Evolutionary conservation across 2,329 filamentous ascomycete species (phyloP).

Genomic region (Beauveria australis): DNA sequence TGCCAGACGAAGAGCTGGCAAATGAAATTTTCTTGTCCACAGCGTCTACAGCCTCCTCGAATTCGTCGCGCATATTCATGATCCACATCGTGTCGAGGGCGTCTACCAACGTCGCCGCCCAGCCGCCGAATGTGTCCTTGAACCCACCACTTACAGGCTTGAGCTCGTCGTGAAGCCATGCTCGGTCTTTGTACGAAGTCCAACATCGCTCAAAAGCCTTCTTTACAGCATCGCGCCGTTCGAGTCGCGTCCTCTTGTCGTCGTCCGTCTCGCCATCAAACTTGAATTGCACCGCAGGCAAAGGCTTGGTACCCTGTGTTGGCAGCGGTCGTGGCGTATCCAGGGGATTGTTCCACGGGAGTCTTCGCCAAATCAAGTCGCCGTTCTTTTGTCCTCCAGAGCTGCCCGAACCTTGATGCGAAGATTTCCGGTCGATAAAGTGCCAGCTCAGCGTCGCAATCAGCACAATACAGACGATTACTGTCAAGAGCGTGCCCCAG

Average conservation of each 20-base stretch:
- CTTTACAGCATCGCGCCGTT: conserved; percentile 31
- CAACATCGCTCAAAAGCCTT: conserved; percentile 35
- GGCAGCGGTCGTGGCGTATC: conserved; percentile 1
- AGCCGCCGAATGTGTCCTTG: conserved; percentile 43
- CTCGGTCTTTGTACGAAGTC: conserved; percentile 42
- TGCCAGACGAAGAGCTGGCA: conserved; percentile 30
- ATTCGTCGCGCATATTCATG: conserved; percentile 50
- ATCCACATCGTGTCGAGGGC: conserved; percentile 54
- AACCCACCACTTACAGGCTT: conserved; percentile 37
- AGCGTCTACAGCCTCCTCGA: conserved; percentile 42
- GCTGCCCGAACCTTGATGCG: neutral
- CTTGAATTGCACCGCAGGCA: conserved; percentile 8
- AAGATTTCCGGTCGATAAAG: neutral
- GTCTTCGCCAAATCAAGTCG: conserved; percentile 6
- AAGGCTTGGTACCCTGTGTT: neutral
- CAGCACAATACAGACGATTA: neutral
- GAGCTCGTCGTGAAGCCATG: conserved; percentile 46
- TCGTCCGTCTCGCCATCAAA: conserved; percentile 12
- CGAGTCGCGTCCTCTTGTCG: conserved; percentile 23
- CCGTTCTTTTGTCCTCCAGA: neutral
- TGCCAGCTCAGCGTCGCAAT: conserved; percentile 1
- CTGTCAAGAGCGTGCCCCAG: neutral
- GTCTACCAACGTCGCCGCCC: conserved; percentile 53
- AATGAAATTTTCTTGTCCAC: conserved; percentile 41
- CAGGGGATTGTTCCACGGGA: conserved; percentile 8